Evolutionary conservation across 805 yeast species (phyloP), one percentile per base, ranked within the genome.

Genomic region (Spencermartinsiella europaea): DNA sequence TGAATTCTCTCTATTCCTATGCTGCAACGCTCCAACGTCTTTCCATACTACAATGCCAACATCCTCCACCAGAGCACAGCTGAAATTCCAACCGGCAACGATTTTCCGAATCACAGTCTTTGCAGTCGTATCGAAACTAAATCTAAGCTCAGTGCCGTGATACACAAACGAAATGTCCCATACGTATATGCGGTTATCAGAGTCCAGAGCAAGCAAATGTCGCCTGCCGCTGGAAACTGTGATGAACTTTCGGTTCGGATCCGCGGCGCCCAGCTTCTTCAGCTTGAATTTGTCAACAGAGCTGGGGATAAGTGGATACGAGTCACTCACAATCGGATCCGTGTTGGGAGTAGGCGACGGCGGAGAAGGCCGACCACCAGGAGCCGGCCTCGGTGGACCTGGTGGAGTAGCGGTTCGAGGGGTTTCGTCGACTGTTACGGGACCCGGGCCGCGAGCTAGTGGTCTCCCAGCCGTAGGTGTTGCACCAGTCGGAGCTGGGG

Each of bases 81-180:
- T 75, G 14, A 73, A 61, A 48, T 75, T 73, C 91, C 91, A 84
- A 0, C 91, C 93, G 15, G 86, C 81, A 10, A 71, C 69, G 7
- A 80, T 72, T 51, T 73, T 54, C 48, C 3, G 50, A 37, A 39
- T 46, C 36, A 27, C 33, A 5, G n/a, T 35, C 14, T 10, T 4
- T 5, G 16, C 21, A 20, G 42, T 42, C 14, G 48, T 33, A 12
- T 33, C 44, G 28, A 50, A 50, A 21, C 38, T 39, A 34, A 46
- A 51, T 33, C 36, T 43, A 34, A 48, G 36, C 21, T 39, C 39
- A 31, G 50, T 49, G 4, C 53, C 56, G 7, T 37, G 48, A n/a
- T 25, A 22, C 16, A 42, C 57, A 46, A 48, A 14, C 34, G 52
- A 27, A 35, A 38, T 61, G 59, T 83, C 89, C 90, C 90, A 83